phyloP scores from a whole-genome alignment of 169 alveolate species.

The Cryptosporidium xiaoi region DNA sequence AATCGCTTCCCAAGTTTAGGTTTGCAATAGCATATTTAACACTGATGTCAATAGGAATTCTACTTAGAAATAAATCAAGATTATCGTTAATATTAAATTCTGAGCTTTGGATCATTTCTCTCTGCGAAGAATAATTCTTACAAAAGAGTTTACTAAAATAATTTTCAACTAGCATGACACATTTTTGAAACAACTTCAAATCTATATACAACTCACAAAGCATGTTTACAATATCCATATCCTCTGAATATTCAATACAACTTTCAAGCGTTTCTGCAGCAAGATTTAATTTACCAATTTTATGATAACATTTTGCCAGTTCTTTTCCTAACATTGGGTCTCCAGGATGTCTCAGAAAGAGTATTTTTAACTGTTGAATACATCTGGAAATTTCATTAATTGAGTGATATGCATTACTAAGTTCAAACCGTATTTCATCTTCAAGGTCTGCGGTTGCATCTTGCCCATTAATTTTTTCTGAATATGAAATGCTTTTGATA shows the following conservation, averaged over 20 bases:
- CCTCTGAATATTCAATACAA: conserved; percentile 26
- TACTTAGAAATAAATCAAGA: background rate
- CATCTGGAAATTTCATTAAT: conserved; percentile 35
- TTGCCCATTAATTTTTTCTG: conserved; percentile 34
- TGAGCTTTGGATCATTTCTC: background rate
- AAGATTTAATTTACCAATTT: conserved; percentile 47
- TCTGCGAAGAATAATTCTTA: background rate
- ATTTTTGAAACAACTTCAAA: conserved; percentile 47
- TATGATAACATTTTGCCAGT: conserved; percentile 72
- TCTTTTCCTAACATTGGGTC: conserved; percentile 71
- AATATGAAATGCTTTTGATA: conserved; percentile 16
- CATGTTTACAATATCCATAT: conserved; percentile 51
- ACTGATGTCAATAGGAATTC: conserved; percentile 55
- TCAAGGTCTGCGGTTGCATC: conserved; percentile 50
- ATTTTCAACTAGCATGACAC: conserved; percentile 30
- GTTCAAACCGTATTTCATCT: conserved; percentile 71
- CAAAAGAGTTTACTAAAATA: conserved; percentile 6
- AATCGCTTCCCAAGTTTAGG: conserved; percentile 21
- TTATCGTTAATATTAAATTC: background rate
- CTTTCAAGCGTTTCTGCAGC: conserved; percentile 73
- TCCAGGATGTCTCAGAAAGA: conserved; percentile 70
- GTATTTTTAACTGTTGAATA: conserved; percentile 67
- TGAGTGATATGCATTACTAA: conserved; percentile 57
- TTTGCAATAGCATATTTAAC: conserved; percentile 65
- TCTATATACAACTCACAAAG: conserved; percentile 68